A percentile compares a stretch with the other conserved stretches of the same genome.
Conservation (phyloP, 2,329 filamentous ascomycete species). For the Aspergillus ruber region DNA sequence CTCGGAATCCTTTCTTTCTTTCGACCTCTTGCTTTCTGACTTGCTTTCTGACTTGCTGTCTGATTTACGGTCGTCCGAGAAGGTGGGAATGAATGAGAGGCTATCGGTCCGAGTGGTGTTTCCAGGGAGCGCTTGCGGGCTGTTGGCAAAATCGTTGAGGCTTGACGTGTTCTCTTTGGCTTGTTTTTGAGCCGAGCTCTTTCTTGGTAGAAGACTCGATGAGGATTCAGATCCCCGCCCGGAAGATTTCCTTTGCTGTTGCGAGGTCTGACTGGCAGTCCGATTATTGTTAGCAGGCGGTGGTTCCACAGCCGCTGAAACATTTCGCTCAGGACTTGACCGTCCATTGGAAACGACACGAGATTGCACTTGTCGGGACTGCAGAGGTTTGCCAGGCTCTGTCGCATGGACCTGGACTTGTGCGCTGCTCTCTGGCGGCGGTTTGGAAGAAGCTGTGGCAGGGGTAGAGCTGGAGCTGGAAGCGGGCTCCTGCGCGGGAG, state of each 20-base stretch:
- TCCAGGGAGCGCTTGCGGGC: conserved; percentile 63
- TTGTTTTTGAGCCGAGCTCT: conserved; percentile 23
- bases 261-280: conserved; percentile 22
- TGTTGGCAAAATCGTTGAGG: conserved; percentile 59
- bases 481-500: conserved; percentile 6
- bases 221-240: conserved; percentile 46
- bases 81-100: conserved; percentile 72
- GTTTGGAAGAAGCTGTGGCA: conserved; percentile 19
- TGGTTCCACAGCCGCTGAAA: conserved; percentile 59
- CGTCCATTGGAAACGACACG: conserved; percentile 51
- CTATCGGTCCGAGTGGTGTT: conserved; percentile 67
- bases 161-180: conserved; percentile 42
- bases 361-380: conserved; percentile 49
- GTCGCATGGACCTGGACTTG: conserved; percentile 16
- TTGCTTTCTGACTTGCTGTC: conserved; percentile 72
- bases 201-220: conserved; percentile 43
- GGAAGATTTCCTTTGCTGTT: conserved; percentile 41
- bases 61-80: conserved; percentile 64
- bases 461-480: not conserved
- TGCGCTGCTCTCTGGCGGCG: conserved; percentile 20
- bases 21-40: conserved; percentile 57
- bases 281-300: conserved; percentile 44
- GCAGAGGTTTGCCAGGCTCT: conserved; percentile 30
- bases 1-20: conserved; percentile 67
- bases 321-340: conserved; percentile 44